Evolutionary conservation across 768 basidiomycete genomes (phyloP), one percentile per base, ranked within the genome.

Genomic region (Tulasnella sp.): DNA sequence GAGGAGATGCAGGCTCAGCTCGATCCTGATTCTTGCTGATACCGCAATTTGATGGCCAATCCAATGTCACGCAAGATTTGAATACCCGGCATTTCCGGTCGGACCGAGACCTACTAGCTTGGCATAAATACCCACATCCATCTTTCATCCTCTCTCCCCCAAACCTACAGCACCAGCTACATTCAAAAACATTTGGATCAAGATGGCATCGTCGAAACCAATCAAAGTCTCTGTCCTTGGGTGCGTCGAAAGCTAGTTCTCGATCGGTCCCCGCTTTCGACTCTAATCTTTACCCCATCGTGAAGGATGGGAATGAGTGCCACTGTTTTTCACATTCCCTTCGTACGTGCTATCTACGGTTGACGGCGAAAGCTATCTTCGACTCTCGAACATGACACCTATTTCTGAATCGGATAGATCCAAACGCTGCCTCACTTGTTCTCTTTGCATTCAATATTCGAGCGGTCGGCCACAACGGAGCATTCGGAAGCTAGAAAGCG

Each of bases 271-370:
- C 47, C 5, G 5, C n/a, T 7, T 7, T 11, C 7, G 5, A 29
- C 7, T 21, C 47, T 48, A n/a, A 48, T 48, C 7, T n/a, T 21
- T 48, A 11, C 5, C 34, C 34, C n/a, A 52, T 52, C 34, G 24
- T 21, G 7, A 23, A 59, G 62, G 11, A 63, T 61, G 51, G 62
- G 62, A 23, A 42, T 63, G 51, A 62, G 61, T 48, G 67, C 68
- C 27, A 64, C 64, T 21, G 69, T 70, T 2, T 73, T 76, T 66
- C 75, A 76, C 63, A 63, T 67, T 62, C 75, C 74, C 1, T 68
- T 71, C 62, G 66, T 76, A 62, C 54, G 62, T 30, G n/a, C n/a
- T n/a, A n/a, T n/a, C n/a, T n/a, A n/a, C n/a, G n/a, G n/a, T n/a
- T n/a, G n/a, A n/a, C n/a, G n/a, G n/a, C n/a, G n/a, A n/a, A n/a